Conservation (phyloP, 768 basidiomycete genomes). For the Suillus occidentalis region DNA sequence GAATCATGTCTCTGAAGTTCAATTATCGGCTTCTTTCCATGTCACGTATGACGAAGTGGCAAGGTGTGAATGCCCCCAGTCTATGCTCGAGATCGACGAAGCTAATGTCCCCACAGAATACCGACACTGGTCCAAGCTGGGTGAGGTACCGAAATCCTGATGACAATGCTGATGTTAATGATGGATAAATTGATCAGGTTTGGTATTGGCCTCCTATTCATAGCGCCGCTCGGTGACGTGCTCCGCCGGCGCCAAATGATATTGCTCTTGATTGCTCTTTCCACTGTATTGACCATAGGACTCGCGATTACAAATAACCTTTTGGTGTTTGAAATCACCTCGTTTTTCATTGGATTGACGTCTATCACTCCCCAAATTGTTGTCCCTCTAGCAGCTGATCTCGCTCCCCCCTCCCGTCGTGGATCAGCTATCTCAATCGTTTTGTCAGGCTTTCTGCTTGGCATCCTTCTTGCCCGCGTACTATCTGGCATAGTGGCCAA, state of each 20-base stretch:
- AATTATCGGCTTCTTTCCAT: slow-evolving; percentile 39
- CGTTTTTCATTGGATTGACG: slow-evolving; percentile 37
- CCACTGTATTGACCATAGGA: slow-evolving; percentile 39
- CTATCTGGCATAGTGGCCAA: slow-evolving; percentile 41
- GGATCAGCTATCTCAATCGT: slow-evolving; percentile 31
- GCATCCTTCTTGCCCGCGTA: slow-evolving; percentile 32
- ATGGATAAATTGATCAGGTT: not conserved
- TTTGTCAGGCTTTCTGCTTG: slow-evolving; percentile 29
- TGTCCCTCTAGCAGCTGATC: slow-evolving; percentile 46
- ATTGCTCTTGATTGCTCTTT: slow-evolving; percentile 32
- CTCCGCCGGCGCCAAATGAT: slow-evolving; percentile 44
- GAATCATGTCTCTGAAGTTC: slow-evolving; percentile 10
- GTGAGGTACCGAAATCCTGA: slow-evolving; percentile 31
- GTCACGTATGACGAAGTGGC: slow-evolving; percentile 35
- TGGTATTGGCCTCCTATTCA: slow-evolving; percentile 40
- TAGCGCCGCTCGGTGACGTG: slow-evolving; percentile 48
- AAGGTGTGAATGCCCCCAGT: slow-evolving; percentile 16
- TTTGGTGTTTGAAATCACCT: slow-evolving; percentile 32
- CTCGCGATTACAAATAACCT: slow-evolving; percentile 36
- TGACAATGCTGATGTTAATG: not conserved
- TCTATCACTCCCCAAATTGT: slow-evolving; percentile 42
- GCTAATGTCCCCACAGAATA: slow-evolving; percentile 39
- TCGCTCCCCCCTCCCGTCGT: slow-evolving; percentile 32
- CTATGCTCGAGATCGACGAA: not conserved
- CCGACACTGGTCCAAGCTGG: slow-evolving; percentile 69